These are phyloP conservation scores for Penicillium malachiteum DNA, from an alignment of 495 filamentous ascomycete species.

Conservation along the genomic window DNA sequence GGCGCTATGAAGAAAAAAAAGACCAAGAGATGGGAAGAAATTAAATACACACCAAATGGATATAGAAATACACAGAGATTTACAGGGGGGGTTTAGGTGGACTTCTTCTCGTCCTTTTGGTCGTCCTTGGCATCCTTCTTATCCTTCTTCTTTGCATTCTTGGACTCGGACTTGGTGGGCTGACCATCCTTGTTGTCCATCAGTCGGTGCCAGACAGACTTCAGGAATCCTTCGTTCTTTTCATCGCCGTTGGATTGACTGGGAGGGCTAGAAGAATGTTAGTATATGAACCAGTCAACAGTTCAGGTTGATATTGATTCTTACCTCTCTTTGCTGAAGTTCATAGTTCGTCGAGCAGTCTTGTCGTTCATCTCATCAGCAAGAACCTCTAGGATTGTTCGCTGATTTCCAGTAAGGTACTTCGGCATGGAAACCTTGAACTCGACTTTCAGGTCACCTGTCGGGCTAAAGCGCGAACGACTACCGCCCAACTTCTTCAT, in stretches of 20 bases:
- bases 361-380: slow-evolving; percentile 93
- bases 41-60: slow-evolving; percentile 35
- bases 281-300: slow-evolving; percentile 1
- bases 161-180: slow-evolving; percentile 27
- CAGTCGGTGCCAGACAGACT: slow-evolving; percentile 83
- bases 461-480: slow-evolving; percentile 47
- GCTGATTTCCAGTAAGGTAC: slow-evolving; percentile 83
- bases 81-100: slow-evolving; percentile 37
- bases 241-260: slow-evolving; percentile 28
- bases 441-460: slow-evolving; percentile 87
- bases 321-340: slow-evolving; percentile 54
- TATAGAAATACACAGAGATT: slow-evolving; percentile 29
- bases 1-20: slow-evolving; percentile 43
- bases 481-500: slow-evolving; percentile 73
- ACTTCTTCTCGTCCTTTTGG: slow-evolving; percentile 50
- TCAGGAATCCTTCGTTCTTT: slow-evolving; percentile 82
- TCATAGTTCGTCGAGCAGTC: slow-evolving; percentile 90
- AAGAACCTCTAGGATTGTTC: slow-evolving; percentile 88
- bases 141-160: slow-evolving; percentile 27
- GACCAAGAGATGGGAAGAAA: slow-evolving; percentile 6
- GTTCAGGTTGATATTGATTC: slow-evolving; percentile 5
- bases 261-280: slow-evolving; percentile 13
- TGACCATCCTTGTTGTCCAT: slow-evolving; percentile 73
- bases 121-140: slow-evolving; percentile 20
- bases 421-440: slow-evolving; percentile 96